phyloP scores from a whole-genome alignment of 495 filamentous ascomycete species.

The Clohesyomyces aquaticus region DNA sequence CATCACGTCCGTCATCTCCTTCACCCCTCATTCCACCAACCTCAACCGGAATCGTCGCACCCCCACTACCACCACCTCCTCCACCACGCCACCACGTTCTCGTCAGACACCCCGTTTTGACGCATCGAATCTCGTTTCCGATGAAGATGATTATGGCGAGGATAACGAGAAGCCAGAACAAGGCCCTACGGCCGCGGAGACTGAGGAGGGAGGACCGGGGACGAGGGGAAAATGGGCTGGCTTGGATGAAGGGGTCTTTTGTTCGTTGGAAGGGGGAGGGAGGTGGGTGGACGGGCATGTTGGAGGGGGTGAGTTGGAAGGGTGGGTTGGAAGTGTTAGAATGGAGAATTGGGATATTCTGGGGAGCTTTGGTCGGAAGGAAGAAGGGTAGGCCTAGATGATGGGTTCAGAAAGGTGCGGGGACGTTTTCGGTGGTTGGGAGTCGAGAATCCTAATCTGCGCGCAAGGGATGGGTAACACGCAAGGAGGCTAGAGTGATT shows the following conservation, averaged over 20 bases:
- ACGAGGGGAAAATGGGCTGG: background rate
- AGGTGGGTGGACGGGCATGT: background rate
- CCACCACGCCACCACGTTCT: conserved; percentile 2
- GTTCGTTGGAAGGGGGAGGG: background rate
- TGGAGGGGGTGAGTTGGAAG: background rate
- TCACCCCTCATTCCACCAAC: background rate
- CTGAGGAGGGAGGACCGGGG: background rate
- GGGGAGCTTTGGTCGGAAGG: too few relatives aligned
- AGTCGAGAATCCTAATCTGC: too few relatives aligned
- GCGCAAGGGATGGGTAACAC: too few relatives aligned
- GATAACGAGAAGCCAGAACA: background rate
- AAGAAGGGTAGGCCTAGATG: too few relatives aligned
- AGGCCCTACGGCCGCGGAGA: background rate
- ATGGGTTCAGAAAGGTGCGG: too few relatives aligned
- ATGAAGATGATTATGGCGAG: conserved; percentile 1
- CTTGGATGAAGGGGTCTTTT: background rate
- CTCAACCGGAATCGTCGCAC: background rate
- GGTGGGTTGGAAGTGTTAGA: too few relatives aligned
- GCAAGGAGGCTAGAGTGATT: too few relatives aligned
- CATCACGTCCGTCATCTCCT: background rate
- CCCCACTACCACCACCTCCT: background rate
- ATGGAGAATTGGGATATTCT: too few relatives aligned
- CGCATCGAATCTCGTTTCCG: conserved; percentile 10
- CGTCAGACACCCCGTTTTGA: conserved; percentile 8
- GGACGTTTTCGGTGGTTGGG: too few relatives aligned